Conservation (phyloP, 2,329 filamentous ascomycete species). For the Shiraia sp. region DNA sequence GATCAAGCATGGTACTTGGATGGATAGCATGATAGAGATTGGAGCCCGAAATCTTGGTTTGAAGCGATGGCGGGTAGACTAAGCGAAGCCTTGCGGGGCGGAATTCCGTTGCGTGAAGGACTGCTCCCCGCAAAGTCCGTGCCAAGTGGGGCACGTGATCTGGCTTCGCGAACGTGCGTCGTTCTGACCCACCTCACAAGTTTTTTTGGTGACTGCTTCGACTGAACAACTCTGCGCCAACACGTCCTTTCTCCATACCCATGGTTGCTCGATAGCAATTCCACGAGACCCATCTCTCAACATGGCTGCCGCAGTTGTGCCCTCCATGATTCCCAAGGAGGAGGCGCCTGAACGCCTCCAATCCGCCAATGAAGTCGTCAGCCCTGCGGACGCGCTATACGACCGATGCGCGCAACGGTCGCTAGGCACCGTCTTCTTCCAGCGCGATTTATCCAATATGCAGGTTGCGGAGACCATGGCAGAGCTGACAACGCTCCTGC, state of each 20-base stretch:
- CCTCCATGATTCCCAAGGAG: slow-evolving; percentile 21
- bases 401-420: slow-evolving; percentile 42
- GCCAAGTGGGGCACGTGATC: slow-evolving; percentile 4
- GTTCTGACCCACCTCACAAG: not conserved
- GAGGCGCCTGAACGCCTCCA: slow-evolving; percentile 16
- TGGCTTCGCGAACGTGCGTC: not conserved
- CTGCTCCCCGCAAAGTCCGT: not conserved
- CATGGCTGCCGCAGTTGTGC: slow-evolving; percentile 29
- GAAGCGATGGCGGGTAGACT: too few species aligned
- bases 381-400: slow-evolving; percentile 41
- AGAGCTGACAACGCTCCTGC: slow-evolving; percentile 36
- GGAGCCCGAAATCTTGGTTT: too few species aligned
- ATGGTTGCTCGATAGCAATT: slow-evolving; percentile 27
- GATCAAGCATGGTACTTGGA: too few species aligned
- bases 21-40: too few species aligned
- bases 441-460: slow-evolving; percentile 45
- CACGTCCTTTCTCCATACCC: slow-evolving; percentile 10
- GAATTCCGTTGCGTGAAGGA: too few species aligned
- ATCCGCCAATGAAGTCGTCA: slow-evolving; percentile 13
- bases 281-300: slow-evolving; percentile 2
- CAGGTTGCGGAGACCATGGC: slow-evolving; percentile 40
- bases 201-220: slow-evolving; percentile 1
- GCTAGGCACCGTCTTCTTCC: slow-evolving; percentile 44
- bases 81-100: too few species aligned
- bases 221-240: not conserved